Percentiles rank a stretch among this genome's conserved stretches.
Conservation (phyloP, 208 protist species). For the Trypanosoma boissoni region DNA sequence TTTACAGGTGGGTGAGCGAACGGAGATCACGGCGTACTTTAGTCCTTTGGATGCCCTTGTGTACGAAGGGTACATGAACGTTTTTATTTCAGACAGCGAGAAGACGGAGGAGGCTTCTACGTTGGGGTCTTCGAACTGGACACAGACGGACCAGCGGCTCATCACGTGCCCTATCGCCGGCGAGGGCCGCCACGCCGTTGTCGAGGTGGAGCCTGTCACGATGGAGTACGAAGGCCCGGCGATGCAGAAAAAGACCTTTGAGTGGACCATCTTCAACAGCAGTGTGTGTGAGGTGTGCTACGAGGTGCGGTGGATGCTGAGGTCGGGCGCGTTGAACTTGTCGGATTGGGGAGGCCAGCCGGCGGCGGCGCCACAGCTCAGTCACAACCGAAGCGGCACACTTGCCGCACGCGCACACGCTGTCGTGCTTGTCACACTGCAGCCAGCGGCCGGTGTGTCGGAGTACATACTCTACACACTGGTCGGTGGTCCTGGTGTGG, state of each 20-base stretch:
- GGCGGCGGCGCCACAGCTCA: constrained; percentile 33
- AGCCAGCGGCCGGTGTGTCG: constrained; percentile 47
- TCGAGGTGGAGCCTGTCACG: constrained; percentile 75
- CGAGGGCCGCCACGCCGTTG: constrained; percentile 60
- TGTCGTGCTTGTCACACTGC: constrained; percentile 67
- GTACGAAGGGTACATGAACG: constrained; percentile 56
- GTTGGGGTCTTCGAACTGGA: neutral
- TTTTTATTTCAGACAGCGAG: constrained; percentile 37
- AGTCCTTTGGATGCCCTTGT: constrained; percentile 41
- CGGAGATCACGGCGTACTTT: constrained; percentile 52
- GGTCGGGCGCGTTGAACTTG: constrained; percentile 4
- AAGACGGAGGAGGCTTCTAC: constrained; percentile 1
- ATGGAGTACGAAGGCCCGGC: constrained; percentile 70
- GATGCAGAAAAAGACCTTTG: constrained; percentile 39
- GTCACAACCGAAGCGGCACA: constrained; percentile 47
- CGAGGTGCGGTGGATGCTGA: constrained; percentile 66
- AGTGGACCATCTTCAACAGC: constrained; percentile 87
- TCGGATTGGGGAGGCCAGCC: constrained; percentile 20
- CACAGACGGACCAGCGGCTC: constrained; percentile 4
- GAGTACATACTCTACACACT: constrained; percentile 79
- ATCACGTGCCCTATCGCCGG: constrained; percentile 41
- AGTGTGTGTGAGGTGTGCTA: constrained; percentile 72
- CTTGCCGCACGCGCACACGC: constrained; percentile 85
- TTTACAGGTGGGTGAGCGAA: constrained; percentile 42
- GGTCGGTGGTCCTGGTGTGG: constrained; percentile 42